Base-by-base conservation (phyloP, 805 yeast genomes). In the Saccharomycopsis malanga region DNA sequence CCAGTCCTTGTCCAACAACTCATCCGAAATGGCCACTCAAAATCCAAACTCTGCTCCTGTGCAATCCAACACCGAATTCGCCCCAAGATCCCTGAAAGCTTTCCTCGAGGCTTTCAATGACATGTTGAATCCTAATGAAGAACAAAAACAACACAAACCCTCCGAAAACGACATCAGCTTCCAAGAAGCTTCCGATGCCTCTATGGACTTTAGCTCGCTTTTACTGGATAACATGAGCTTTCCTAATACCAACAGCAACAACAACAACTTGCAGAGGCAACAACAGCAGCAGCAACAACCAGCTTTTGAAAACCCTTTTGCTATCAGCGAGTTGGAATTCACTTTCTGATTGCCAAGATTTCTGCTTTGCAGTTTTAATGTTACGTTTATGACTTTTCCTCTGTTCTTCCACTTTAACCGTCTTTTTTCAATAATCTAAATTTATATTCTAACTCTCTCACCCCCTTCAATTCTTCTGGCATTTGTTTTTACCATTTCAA, bases 1-100 rank as follows among this genome's bases (percentile, higher is more conserved):
- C 30, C 46, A 42, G n/a, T 39, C 32, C 10, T 12, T 40, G 4
- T n/a, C 42, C 12, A 17, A 37, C 4, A 34, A 12, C 17, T 37
- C 17, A 17, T n/a, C 23, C 20, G 27, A 22, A 17, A 44, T n/a
- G 12, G 6, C 17, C 6, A 10, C 17, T 10, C 12, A 32, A 9
- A 32, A 18, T 32, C 9, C 21, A 14, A 25, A 35, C 44, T 5
- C 15, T 12, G n/a, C n/a, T n/a, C n/a, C n/a, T n/a, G n/a, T n/a
- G n/a, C n/a, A n/a, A n/a, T 6, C 10, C 37, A 30, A 41, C 37
- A 29, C 15, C 37, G 30, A n/a, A 7, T 22, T 17, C 17, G 43
- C 42, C 15, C 50, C 50, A 42, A 46, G 50, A 46, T 22, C 50
- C 12, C 50, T 42, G 22, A 46, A 46, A n/a, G 30, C 18, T 14